Percentiles rank a stretch among this genome's conserved stretches.
phyloP scores from a whole-genome alignment of 805 yeast genomes.

The Yarrowia keelungensis region DNA sequence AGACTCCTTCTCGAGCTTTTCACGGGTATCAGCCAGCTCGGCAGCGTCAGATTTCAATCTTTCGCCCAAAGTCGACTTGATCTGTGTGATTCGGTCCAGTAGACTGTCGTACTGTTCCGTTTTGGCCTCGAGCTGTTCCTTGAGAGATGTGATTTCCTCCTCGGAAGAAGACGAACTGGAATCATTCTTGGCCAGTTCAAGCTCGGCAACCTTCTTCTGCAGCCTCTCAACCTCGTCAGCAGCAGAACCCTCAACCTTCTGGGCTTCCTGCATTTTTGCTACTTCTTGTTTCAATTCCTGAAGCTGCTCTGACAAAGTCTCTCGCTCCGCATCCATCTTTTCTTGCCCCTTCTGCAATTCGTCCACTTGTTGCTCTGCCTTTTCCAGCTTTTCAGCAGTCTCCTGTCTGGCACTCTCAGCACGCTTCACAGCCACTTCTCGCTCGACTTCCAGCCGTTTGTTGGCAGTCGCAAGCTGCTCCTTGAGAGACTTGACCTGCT shows the following conservation, averaged over 20 bases:
- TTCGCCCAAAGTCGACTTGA: conserved; percentile 54
- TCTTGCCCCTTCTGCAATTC: neutral
- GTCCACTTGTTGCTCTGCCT: neutral
- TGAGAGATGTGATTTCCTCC: neutral
- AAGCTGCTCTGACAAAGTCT: neutral
- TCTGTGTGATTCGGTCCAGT: conserved; percentile 50
- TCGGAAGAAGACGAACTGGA: neutral
- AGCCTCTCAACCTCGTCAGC: neutral
- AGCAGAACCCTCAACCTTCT: neutral
- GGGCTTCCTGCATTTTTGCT: neutral
- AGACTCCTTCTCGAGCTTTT: conserved; percentile 49
- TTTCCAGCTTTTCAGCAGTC: too few species aligned
- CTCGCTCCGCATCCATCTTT: neutral
- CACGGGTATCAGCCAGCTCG: conserved; percentile 49
- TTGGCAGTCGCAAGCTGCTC: conserved; percentile 11
- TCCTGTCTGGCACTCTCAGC: neutral
- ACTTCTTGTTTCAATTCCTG: neutral
- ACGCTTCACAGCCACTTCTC: conserved; percentile 23
- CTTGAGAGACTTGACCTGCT: neutral
- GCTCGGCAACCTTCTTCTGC: conserved; percentile 5
- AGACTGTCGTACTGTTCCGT: conserved; percentile 53
- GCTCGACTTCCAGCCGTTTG: conserved; percentile 22
- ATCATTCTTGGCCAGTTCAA: neutral
- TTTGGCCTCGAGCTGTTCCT: conserved; percentile 45
- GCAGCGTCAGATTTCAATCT: conserved; percentile 54